Conservation (phyloP, 2,329 filamentous ascomycete species). For the Calycina marina region DNA sequence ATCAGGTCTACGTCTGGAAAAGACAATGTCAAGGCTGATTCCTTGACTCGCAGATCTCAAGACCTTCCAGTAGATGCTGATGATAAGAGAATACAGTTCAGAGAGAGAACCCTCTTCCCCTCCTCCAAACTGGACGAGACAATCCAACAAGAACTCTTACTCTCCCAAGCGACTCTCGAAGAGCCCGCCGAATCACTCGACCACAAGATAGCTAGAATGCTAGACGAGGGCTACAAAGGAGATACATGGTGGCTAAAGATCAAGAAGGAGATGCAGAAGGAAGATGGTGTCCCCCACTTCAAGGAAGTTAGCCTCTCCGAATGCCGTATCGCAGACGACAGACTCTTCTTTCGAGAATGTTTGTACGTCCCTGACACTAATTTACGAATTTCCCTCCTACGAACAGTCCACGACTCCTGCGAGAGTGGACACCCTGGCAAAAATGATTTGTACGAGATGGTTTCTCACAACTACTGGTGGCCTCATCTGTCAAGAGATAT, state of each 20-base stretch:
- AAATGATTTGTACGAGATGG: background rate
- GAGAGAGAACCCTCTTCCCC: background rate
- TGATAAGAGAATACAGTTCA: background rate
- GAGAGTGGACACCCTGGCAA: background rate
- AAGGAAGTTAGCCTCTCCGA: background rate
- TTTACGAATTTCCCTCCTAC: background rate
- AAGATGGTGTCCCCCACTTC: background rate
- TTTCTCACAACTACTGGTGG: background rate
- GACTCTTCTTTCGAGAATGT: background rate
- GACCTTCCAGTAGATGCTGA: background rate
- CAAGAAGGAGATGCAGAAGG: background rate
- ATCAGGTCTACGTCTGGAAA: too few relatives aligned
- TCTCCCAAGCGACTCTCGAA: background rate
- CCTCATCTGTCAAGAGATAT: background rate
- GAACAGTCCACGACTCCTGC: background rate
- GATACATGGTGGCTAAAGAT: background rate
- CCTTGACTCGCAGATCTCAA: background rate
- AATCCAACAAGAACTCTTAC: background rate
- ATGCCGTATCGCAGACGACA: background rate
- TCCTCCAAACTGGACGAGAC: background rate
- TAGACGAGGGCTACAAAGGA: background rate
- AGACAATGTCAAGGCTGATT: background rate
- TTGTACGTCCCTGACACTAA: background rate
- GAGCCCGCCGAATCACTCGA: too few relatives aligned
- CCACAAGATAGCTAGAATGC: background rate